phyloP scores from a whole-genome alignment of 2,329 filamentous ascomycete genomes.

The Cercospora sp. region DNA sequence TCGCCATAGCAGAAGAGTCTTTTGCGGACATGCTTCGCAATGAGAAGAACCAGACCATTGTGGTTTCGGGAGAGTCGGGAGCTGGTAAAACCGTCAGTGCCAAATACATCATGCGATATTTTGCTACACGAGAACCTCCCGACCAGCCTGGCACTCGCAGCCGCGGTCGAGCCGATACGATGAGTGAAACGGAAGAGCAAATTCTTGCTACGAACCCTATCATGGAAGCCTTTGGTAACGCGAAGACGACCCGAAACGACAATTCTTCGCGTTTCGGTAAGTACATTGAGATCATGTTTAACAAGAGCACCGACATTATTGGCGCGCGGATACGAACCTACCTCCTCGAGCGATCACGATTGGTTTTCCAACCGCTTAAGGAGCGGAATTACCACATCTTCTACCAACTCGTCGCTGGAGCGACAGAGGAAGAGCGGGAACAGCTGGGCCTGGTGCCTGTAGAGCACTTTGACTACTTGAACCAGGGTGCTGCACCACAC shows the following conservation, averaged over 20 bases:
- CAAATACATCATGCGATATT: conserved; percentile 99
- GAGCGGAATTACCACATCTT: conserved; percentile 99
- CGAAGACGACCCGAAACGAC: conserved; percentile 98
- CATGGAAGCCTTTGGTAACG: conserved; percentile 99
- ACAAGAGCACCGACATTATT: conserved; percentile 91
- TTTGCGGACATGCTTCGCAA: conserved; percentile 99
- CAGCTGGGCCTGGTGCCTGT: conserved; percentile 76
- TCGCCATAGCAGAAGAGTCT: conserved; percentile 97
- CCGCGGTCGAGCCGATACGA: conserved; percentile 72
- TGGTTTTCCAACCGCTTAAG: conserved; percentile 96
- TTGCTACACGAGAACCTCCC: conserved; percentile 92
- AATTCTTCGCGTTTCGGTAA: conserved; percentile 99
- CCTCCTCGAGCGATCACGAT: conserved; percentile 86
- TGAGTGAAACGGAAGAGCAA: conserved; percentile 98
- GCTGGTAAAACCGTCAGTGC: conserved; percentile 98
- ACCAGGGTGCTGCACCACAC: conserved; percentile 85
- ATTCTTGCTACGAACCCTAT: conserved; percentile 98
- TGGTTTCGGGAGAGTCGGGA: conserved; percentile 98
- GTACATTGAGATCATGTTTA: conserved; percentile 99
- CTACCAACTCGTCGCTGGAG: conserved; percentile 92
- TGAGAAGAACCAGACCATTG: conserved; percentile 93
- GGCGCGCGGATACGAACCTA: conserved; percentile 97
- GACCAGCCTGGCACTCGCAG: conserved; percentile 77
- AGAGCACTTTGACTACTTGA: conserved; percentile 93
- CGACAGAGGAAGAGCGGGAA: conserved; percentile 78